These are phyloP conservation scores for Sordariomycetes sp. DNA, from an alignment of 2,329 filamentous ascomycete species.

Conservation along the genomic window DNA sequence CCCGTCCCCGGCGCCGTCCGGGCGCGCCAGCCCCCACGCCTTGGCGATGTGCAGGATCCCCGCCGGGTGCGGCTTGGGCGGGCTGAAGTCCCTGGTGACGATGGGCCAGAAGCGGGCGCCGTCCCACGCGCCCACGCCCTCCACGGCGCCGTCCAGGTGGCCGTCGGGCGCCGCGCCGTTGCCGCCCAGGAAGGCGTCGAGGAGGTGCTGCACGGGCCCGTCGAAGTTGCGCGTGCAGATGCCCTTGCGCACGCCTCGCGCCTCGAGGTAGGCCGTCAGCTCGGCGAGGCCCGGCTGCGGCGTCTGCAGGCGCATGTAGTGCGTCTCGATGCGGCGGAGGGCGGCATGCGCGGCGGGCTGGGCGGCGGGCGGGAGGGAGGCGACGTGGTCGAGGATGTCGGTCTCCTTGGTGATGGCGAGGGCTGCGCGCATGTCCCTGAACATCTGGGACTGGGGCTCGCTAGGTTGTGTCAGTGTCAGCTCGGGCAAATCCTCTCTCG, in stretches of 20 bases:
- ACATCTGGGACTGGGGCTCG: conserved; percentile 93
- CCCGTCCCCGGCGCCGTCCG: conserved; percentile 21
- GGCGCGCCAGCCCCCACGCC: conserved; percentile 50
- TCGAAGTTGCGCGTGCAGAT: conserved; percentile 96
- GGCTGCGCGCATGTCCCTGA: conserved; percentile 68
- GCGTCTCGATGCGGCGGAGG: conserved; percentile 69
- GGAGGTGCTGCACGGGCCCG: conserved; percentile 61
- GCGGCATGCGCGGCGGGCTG: conserved; percentile 58
- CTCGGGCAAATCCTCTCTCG: neutral
- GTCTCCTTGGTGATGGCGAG: conserved; percentile 60
- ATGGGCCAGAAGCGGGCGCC: conserved; percentile 52
- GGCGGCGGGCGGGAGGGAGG: conserved; percentile 52
- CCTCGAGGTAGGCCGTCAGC: conserved; percentile 76
- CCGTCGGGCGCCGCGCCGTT: neutral
- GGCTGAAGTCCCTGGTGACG: conserved; percentile 72
- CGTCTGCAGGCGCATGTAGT: conserved; percentile 68
- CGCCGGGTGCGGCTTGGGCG: conserved; percentile 79
- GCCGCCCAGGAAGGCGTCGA: conserved; percentile 61
- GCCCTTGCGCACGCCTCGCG: conserved; percentile 56
- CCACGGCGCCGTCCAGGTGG: conserved; percentile 21
- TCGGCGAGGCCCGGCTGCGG: conserved; percentile 69
- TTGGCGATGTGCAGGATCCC: conserved; percentile 79
- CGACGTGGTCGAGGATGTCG: conserved; percentile 88
- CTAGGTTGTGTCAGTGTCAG: conserved; percentile 29
- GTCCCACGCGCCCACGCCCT: conserved; percentile 65